phyloP scores from a whole-genome alignment of 352 stramenopile genomes.

The Globisporangium paddicum region DNA sequence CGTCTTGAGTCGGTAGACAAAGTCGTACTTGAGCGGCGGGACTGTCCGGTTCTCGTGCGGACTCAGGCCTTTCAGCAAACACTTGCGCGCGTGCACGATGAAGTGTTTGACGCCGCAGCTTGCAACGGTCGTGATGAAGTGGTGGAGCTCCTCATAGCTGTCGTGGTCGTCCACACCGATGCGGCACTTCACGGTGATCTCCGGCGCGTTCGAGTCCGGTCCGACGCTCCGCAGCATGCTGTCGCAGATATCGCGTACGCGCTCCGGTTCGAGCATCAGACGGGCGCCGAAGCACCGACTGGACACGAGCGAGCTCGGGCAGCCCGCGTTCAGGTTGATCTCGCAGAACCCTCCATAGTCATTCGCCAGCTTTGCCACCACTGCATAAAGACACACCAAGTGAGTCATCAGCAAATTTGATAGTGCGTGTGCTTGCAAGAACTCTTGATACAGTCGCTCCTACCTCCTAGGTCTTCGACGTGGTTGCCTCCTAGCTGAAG shows the following conservation, averaged over 20 bases:
- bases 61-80: conserved; percentile 93
- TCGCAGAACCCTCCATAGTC: conserved; percentile 90
- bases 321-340: conserved; percentile 98
- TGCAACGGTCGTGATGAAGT: conserved; percentile 92
- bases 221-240: conserved; percentile 72
- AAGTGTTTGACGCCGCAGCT: conserved; percentile 93
- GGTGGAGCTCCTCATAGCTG: conserved; percentile 88
- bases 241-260: conserved; percentile 91
- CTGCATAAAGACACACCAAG: not conserved
- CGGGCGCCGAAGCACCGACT: conserved; percentile 94
- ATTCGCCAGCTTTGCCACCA: conserved; percentile 69
- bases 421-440: too few species aligned
- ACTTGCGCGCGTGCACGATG: conserved; percentile 98
- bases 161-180: conserved; percentile 96
- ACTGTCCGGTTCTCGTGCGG: conserved; percentile 98
- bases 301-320: conserved; percentile 82
- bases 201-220: conserved; percentile 20
- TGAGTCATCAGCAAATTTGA: not conserved
- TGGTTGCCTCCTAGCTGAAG: conserved; percentile 94
- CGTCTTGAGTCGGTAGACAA: conserved; percentile 91
- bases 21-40: conserved; percentile 94
- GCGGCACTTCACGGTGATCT: conserved; percentile 98
- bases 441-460: not conserved
- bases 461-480: conserved; percentile 73
- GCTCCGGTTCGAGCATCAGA: conserved; percentile 95